A percentile compares a stretch with the other conserved stretches of the same genome.
Evolutionary conservation across 2,329 filamentous ascomycete genomes (phyloP).

Genomic region (Hirsutella minnesotensis): DNA sequence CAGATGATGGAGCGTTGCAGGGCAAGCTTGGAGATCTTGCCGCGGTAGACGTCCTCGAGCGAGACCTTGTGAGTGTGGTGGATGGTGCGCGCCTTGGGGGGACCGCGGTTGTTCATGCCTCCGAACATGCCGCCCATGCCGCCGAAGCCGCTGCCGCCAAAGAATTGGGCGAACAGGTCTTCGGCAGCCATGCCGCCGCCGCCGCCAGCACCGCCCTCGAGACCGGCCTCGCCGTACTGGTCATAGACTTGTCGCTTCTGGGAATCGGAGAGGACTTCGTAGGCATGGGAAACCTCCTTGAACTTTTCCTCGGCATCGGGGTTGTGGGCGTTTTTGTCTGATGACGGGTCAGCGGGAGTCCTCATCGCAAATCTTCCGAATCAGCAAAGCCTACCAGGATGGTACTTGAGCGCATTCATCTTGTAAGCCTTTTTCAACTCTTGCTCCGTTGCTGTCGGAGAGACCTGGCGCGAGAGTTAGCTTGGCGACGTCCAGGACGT

Average conservation of each 20-base stretch:
- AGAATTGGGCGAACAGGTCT: conserved; percentile 95
- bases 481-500: too few species aligned
- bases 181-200: conserved; percentile 90
- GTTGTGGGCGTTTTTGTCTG: conserved; percentile 95
- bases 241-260: conserved; percentile 92
- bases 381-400: conserved; percentile 52
- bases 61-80: conserved; percentile 98
- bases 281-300: conserved; percentile 93
- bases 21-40: conserved; percentile 94
- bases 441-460: conserved; percentile 67
- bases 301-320: conserved; percentile 93
- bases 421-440: conserved; percentile 91
- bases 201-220: conserved; percentile 73
- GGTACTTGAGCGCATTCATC: conserved; percentile 69
- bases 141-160: conserved; percentile 59
- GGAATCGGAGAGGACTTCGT: conserved; percentile 84
- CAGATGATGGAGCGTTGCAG: conserved; percentile 97
- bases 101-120: conserved; percentile 67
- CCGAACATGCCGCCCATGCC: conserved; percentile 66
- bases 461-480: conserved; percentile 42
- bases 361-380: neutral
- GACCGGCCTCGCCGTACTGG: conserved; percentile 92
- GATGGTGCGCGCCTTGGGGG: conserved; percentile 83
- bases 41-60: conserved; percentile 93
- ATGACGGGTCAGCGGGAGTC: conserved; percentile 6